Percentiles rank a stretch among this genome's conserved stretches.
phyloP scores from a whole-genome alignment of 2,329 filamentous ascomycete genomes.

The Corynespora cassiicola region DNA sequence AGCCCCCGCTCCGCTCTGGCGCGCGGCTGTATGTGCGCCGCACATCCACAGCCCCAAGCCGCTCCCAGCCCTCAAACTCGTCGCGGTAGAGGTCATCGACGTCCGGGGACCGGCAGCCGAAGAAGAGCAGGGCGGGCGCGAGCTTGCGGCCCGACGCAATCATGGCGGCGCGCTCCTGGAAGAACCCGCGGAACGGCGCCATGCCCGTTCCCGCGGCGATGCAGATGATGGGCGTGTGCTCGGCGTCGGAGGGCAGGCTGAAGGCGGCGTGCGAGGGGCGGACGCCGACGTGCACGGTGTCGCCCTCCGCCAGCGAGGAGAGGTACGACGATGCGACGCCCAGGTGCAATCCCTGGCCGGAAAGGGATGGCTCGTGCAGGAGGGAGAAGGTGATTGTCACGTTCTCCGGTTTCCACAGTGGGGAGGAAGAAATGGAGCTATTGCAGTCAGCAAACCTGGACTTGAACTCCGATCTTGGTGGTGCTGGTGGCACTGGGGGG shows the following conservation, averaged over 20 bases:
- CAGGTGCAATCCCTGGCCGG: conserved; percentile 41
- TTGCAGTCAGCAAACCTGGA: too few relatives aligned
- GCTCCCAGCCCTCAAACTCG: conserved; percentile 64
- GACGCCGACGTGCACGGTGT: conserved; percentile 40
- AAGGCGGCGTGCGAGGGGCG: conserved; percentile 39
- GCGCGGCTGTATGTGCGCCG: conserved; percentile 30
- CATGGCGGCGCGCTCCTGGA: conserved; percentile 28
- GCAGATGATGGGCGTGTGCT: conserved; percentile 54
- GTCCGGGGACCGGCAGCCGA: conserved; percentile 62
- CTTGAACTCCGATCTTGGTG: too few relatives aligned
- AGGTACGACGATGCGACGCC: conserved; percentile 46
- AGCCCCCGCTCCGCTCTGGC: conserved; percentile 3
- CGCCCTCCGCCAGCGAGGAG: conserved; percentile 32
- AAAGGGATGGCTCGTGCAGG: conserved; percentile 49
- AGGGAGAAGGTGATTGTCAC: conserved; percentile 69
- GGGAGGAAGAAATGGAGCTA: conserved; percentile 45
- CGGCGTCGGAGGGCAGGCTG: conserved; percentile 38
- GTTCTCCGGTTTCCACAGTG: conserved; percentile 54
- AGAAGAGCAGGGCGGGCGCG: conserved; percentile 64
- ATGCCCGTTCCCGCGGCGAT: conserved; percentile 29
- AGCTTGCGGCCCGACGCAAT: conserved; percentile 4
- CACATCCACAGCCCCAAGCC: conserved; percentile 63
- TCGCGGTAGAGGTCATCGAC: conserved; percentile 65
- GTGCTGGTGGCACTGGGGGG: conserved; percentile 42
- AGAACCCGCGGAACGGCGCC: conserved; percentile 30